Evolutionary conservation across 1,139 yeast genomes (phyloP).

Genomic region (Geotrichum australiense): DNA sequence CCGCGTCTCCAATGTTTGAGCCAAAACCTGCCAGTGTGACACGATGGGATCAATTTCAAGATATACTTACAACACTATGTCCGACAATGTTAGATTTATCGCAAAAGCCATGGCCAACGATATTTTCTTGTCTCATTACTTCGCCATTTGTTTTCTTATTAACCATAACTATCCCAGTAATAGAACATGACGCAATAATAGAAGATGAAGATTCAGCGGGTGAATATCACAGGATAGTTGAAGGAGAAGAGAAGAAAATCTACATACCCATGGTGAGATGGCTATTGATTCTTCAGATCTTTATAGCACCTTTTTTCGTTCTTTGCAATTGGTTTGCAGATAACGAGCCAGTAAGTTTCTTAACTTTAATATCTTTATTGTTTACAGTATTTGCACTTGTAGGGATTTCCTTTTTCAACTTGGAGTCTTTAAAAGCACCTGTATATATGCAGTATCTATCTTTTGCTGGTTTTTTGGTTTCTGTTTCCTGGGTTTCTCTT

Average conservation of each 20-base stretch:
- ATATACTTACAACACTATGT: slow-evolving; percentile 6
- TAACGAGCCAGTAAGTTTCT: neutral
- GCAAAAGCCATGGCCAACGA: slow-evolving; percentile 24
- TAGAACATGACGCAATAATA: slow-evolving; percentile 25
- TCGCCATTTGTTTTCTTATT: slow-evolving; percentile 43
- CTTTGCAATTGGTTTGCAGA: slow-evolving; percentile 7
- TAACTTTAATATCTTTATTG: neutral
- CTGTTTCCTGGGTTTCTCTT: slow-evolving; percentile 66
- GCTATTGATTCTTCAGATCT: slow-evolving; percentile 12
- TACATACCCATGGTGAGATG: slow-evolving; percentile 10
- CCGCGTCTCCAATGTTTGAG: slow-evolving; percentile 1
- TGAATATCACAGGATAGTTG: neutral
- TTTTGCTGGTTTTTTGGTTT: slow-evolving; percentile 52
- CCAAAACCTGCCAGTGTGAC: neutral
- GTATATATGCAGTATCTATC: slow-evolving; percentile 20
- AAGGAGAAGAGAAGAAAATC: neutral
- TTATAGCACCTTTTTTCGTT: slow-evolving; percentile 16
- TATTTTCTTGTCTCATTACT: slow-evolving; percentile 32
- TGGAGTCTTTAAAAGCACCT: slow-evolving; percentile 14
- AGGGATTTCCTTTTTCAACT: slow-evolving; percentile 7
- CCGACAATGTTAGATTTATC: slow-evolving; percentile 20
- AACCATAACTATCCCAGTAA: slow-evolving; percentile 46
- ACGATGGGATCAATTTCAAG: neutral
- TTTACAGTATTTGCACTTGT: neutral
- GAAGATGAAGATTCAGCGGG: slow-evolving; percentile 7